Conservation (phyloP, 140 eudicot species). For the Anethum foeniculum region DNA sequence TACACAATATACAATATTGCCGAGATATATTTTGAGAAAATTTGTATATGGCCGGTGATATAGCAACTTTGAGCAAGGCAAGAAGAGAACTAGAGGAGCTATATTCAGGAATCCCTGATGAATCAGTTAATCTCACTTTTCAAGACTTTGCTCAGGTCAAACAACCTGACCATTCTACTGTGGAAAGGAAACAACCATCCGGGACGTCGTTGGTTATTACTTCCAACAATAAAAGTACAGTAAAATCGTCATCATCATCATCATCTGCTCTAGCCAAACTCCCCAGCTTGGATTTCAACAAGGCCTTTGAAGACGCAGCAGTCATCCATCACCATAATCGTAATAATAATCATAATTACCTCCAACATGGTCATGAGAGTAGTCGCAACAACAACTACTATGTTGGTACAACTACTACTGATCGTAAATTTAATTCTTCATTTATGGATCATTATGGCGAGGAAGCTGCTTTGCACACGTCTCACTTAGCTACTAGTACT, state of each 20-base stretch:
- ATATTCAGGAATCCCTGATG: conserved; percentile 68
- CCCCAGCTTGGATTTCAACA: conserved; percentile 72
- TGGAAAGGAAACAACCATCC: conserved; percentile 26
- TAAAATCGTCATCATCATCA: conserved; percentile 10
- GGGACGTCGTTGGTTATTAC: background rate
- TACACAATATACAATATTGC: background rate
- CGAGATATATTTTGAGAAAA: too few relatives aligned
- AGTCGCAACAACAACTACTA: background rate
- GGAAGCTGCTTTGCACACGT: conserved; percentile 4
- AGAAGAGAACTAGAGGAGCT: conserved; percentile 65
- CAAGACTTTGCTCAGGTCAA: conserved; percentile 61
- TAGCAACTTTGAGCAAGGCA: conserved; percentile 51
- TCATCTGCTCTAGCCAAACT: conserved; percentile 37
- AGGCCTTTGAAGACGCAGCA: conserved; percentile 45
- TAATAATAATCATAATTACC: background rate
- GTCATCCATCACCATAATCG: conserved; percentile 17
- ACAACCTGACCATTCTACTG: conserved; percentile 6
- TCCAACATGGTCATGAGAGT: background rate
- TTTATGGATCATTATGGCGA: conserved; percentile 2
- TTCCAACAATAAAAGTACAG: conserved; percentile 16
- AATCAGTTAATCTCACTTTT: conserved; percentile 71
- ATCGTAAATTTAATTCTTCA: background rate
- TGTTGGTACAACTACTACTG: background rate
- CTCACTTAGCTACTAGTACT: conserved; percentile 1
- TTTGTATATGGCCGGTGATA: conserved; percentile 34